Percentiles rank a stretch among this genome's conserved stretches.
Evolutionary conservation across 805 yeast genomes (phyloP).

Genomic region (Lachancea quebecensis): DNA sequence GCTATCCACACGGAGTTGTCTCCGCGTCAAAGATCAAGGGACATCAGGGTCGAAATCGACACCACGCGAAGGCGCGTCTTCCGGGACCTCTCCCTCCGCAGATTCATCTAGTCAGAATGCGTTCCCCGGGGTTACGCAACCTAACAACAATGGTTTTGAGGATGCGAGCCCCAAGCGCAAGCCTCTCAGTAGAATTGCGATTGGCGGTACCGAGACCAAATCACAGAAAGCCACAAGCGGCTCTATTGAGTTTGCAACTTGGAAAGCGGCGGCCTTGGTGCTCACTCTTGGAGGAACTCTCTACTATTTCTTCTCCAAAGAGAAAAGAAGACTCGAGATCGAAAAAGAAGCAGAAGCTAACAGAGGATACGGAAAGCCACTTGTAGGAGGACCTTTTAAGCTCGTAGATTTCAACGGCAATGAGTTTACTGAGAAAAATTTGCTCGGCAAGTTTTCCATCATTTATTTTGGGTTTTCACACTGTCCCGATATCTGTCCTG

Average conservation of each 20-base stretch:
- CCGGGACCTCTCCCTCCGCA: too few species aligned
- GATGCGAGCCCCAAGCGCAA: constrained; percentile 31
- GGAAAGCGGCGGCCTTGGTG: constrained; percentile 74
- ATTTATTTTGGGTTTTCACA: constrained; percentile 96
- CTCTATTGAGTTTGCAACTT: constrained; percentile 63
- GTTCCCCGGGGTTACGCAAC: too few species aligned
- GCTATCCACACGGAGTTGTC: background rate
- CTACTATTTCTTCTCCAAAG: constrained; percentile 64
- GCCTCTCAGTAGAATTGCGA: constrained; percentile 74
- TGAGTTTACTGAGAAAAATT: constrained; percentile 66
- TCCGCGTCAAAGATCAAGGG: background rate
- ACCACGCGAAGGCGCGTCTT: background rate
- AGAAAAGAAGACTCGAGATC: constrained; percentile 66
- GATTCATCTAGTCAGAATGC: too few species aligned
- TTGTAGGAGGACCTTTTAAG: constrained; percentile 85
- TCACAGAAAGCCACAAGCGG: constrained; percentile 21
- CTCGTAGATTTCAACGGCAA: constrained; percentile 66
- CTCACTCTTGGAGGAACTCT: constrained; percentile 63
- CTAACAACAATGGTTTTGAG: background rate
- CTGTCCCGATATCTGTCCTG: constrained; percentile 98
- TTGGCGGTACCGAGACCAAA: constrained; percentile 47
- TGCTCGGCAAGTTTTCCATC: constrained; percentile 72
- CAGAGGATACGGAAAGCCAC: constrained; percentile 85
- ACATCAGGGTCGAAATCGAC: background rate
- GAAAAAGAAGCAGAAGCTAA: constrained; percentile 78